Base-by-base conservation (phyloP, 257 asterid genomes). In the Plantago elongata region DNA sequence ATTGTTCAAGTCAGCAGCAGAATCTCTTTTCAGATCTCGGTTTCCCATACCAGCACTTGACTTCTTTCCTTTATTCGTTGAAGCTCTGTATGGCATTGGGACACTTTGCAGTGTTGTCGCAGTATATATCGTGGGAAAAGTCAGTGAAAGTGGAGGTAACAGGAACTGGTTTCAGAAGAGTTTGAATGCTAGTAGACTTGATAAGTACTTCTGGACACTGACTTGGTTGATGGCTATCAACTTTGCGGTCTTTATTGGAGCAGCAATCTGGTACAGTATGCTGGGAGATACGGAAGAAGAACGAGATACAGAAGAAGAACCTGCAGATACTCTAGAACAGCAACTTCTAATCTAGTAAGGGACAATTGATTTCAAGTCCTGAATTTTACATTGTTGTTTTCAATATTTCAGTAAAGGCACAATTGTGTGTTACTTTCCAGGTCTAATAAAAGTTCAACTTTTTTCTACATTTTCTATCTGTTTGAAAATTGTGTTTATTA, bases 151-250 rank as follows among this genome's bases (percentile, higher is more conserved):
- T 13, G 69, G 77, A 1, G 84, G 79, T 61, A 68, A 55, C 13
- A 57, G 27, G 27, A 22, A 62, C 37, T 77, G 86, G 86, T 80
- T 80, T 54, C 83, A 77, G 59, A 61, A 54, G 3, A 63, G 66
- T 11, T 14, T 80, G 68, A 72, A 77, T 40, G 71, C 43, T 13
- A 80, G 83, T 45, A 66, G 83, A 17, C n/a, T 77, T n/a, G 83
- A 77, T 43, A 72, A 74, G 74, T 80, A 81, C n/a, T 81, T 60
- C 38, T 75, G 83, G 86, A 67, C 74, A 11, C 11, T 77, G 51
- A 69, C 79, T 42, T 67, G 78, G 79, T 61, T 81, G 72, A 77
- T 70, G 74, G 79, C 69, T 5, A 7, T 75, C 0, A 77, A 80
- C 67, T 69, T 80, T 3, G 75, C 49, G 11, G 11, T 81, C 0